Conservation (phyloP, 2,329 filamentous ascomycete species). For the Colletotrichum falcatum region DNA sequence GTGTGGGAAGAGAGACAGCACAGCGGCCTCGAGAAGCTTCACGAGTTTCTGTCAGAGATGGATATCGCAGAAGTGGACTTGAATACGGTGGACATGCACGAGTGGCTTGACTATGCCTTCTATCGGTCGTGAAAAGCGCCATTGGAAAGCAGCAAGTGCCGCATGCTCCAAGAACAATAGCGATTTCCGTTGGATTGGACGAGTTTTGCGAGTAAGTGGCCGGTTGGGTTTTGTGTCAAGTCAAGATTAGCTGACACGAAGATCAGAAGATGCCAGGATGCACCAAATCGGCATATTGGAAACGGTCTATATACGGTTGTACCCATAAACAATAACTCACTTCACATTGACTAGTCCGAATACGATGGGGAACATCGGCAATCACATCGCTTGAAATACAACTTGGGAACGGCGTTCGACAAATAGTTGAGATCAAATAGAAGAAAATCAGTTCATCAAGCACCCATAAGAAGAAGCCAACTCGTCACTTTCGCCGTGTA, state of each 20-base stretch:
- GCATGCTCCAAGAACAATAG: not conserved
- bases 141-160: too few relatives aligned
- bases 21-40: conserved; percentile 32
- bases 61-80: conserved; percentile 32
- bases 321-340: not conserved
- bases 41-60: conserved; percentile 24
- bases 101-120: conserved; percentile 36
- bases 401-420: not conserved
- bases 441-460: not conserved
- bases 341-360: not conserved
- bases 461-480: not conserved
- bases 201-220: not conserved
- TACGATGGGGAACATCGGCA: too few relatives aligned
- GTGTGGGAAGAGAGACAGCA: conserved; percentile 34
- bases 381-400: not conserved
- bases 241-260: not conserved
- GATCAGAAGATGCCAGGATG: not conserved
- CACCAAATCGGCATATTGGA: too few relatives aligned
- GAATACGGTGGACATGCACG: conserved; percentile 36
- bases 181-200: conserved; percentile 43
- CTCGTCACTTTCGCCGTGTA: too few relatives aligned
- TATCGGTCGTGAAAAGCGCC: conserved; percentile 9
- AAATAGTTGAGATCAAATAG: not conserved
- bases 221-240: rapidly evolving
- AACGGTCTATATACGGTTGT: not conserved